phyloP scores from a whole-genome alignment of 495 filamentous ascomycete species.

The Aspergillus nidulans region DNA sequence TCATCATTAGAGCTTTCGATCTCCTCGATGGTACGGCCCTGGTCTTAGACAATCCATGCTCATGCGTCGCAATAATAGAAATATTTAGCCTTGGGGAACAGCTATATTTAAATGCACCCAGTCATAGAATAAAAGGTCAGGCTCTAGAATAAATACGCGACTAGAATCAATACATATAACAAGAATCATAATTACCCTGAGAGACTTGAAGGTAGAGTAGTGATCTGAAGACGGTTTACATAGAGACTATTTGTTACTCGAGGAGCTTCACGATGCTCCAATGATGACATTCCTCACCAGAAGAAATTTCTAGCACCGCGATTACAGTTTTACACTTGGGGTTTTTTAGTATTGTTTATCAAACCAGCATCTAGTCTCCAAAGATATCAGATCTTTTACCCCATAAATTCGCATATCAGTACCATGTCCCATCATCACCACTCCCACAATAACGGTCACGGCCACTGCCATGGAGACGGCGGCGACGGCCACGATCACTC shows the following conservation, averaged over 20 bases:
- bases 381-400: not conserved
- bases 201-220: too few relatives aligned
- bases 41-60: not conserved
- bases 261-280: not conserved
- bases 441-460: slow-evolving; percentile 32
- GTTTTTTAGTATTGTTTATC: not conserved
- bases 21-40: not conserved
- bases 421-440: slow-evolving; percentile 43
- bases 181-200: too few relatives aligned
- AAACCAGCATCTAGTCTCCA: not conserved
- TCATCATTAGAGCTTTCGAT: slow-evolving; percentile 5
- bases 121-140: too few relatives aligned
- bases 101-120: too few relatives aligned
- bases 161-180: too few relatives aligned
- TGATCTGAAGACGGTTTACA: not conserved
- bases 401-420: not conserved
- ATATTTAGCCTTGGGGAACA: too few relatives aligned
- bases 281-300: not conserved
- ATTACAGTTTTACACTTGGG: not conserved
- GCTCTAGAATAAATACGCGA: too few relatives aligned
- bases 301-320: not conserved
- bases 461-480: slow-evolving; percentile 39
- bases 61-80: not conserved
- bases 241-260: not conserved
- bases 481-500: slow-evolving; percentile 66